Percentiles rank a stretch among this genome's conserved stretches.
Evolutionary conservation across 805 yeast species (phyloP).

Genomic region (Sugiyamaella smithiae): DNA sequence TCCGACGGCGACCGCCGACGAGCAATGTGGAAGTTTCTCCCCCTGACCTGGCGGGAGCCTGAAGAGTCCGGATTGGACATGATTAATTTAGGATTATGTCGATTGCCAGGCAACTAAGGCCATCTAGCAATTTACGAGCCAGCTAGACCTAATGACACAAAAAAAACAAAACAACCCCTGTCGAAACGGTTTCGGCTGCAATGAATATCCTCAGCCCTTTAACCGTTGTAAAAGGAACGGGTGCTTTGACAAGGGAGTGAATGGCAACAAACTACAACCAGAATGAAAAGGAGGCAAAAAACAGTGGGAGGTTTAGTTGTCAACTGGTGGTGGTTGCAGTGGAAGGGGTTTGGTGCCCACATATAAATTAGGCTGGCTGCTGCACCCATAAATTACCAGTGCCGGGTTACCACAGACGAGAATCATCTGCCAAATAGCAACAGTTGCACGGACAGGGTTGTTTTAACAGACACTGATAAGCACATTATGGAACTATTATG

Average conservation of each 20-base stretch:
- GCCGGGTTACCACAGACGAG: constrained; percentile 7
- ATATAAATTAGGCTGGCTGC: constrained; percentile 7
- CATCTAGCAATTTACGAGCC: background rate
- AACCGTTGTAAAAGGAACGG: background rate
- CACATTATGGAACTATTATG: too few species aligned
- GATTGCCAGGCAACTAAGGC: background rate
- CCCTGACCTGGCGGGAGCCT: constrained; percentile 11
- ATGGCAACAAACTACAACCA: background rate
- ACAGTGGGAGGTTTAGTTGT: constrained; percentile 1
- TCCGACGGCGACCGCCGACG: constrained; percentile 96
- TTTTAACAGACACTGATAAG: too few species aligned
- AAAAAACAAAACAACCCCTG: background rate
- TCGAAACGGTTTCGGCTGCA: background rate
- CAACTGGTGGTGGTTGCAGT: background rate
- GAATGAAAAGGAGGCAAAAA: background rate
- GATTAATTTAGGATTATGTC: background rate
- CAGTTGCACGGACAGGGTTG: too few species aligned
- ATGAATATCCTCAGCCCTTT: background rate
- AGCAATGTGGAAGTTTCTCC: constrained; percentile 79
- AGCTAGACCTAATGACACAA: background rate
- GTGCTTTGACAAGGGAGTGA: background rate
- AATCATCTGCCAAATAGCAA: too few species aligned
- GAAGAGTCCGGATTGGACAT: constrained; percentile 5
- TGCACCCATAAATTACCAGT: constrained; percentile 3
- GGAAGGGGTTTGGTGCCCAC: constrained; percentile 3